Base-by-base conservation (phyloP, 1,139 yeast genomes). In the Zygoascus hellenicus region DNA sequence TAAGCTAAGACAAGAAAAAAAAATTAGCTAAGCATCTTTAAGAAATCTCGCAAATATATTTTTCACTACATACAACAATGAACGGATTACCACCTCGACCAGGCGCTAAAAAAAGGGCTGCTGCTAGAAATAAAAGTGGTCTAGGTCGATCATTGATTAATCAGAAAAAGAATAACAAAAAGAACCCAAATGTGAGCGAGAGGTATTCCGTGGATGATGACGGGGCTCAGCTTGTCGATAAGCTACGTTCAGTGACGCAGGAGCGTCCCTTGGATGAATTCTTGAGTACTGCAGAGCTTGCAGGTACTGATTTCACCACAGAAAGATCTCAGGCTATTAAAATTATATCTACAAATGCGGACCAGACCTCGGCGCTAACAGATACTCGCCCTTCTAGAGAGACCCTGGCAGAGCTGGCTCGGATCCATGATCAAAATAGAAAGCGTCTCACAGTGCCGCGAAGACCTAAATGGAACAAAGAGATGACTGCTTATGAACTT, bases 231-330 rank as follows among this genome's bases (percentile, higher is more conserved):
- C 78, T 76, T 53, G 87, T 96, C 95, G 95, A 86, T 46, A 88
- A 89, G 59, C 70, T 92, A 59, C 77, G 94, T 63, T 88, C 97
- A 1, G 95, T 92, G 22, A 92, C 98, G 0, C 97, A 94, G 60
- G 97, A 94, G 65, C 80, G 86, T 57, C 83, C 97, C 0, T 70
- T 94, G 55, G 98, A 94, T 66, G 98, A 92, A 68, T 90, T 94
- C 66, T 76, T 94, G 61, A 84, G 81, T 61, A 90, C 97, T 9
- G 98, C 98, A 0, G 95, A 87, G 64, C 75, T 94, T 54, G 97
- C 97, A 1, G 96, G 89, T 62, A 89, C 94, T 15, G 98, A 92
- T 70, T 92, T 94, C 67, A 82, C 96, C 5, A 96, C 98, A 2
- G 97, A 90, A 56, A 81, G 84, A 60, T 77, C 81, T 49, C 81